These are phyloP conservation scores for Coffea canephora DNA, from an alignment of 257 asterid genomes.

Conservation along the genomic window DNA sequence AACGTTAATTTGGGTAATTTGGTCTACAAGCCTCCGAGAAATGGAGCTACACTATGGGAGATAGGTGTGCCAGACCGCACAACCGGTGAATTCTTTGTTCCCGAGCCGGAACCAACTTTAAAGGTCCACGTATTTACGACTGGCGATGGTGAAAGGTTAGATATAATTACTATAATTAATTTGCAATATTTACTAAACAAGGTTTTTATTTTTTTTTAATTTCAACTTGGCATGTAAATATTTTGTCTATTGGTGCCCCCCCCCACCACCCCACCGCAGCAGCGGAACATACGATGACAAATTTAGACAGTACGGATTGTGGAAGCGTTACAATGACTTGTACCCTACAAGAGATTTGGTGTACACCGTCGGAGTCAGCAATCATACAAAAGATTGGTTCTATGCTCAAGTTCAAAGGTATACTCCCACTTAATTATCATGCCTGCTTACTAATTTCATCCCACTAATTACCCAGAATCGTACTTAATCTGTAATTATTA, in stretches of 20 bases:
- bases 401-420: slow-evolving; percentile 64
- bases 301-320: slow-evolving; percentile 59
- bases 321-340: slow-evolving; percentile 44
- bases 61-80: slow-evolving; percentile 66
- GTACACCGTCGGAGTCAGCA: slow-evolving; percentile 41
- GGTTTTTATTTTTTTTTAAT: neutral
- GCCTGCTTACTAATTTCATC: neutral
- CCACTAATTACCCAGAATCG: neutral
- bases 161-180: neutral
- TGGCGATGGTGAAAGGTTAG: slow-evolving; percentile 25
- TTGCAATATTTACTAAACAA: neutral
- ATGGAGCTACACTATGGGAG: slow-evolving; percentile 68
- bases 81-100: slow-evolving; percentile 46
- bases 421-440: neutral
- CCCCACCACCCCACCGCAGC: no score
- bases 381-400: slow-evolving; percentile 54
- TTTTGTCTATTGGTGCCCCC: neutral
- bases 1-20: slow-evolving; percentile 20
- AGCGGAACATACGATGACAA: slow-evolving; percentile 15
- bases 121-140: neutral
- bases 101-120: neutral
- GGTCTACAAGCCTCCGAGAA: slow-evolving; percentile 53
- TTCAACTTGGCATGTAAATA: neutral
- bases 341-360: slow-evolving; percentile 43
- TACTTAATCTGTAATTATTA: no score